phyloP scores from a whole-genome alignment of 2,329 filamentous ascomycete species.

The Colletotrichum truncatum region DNA sequence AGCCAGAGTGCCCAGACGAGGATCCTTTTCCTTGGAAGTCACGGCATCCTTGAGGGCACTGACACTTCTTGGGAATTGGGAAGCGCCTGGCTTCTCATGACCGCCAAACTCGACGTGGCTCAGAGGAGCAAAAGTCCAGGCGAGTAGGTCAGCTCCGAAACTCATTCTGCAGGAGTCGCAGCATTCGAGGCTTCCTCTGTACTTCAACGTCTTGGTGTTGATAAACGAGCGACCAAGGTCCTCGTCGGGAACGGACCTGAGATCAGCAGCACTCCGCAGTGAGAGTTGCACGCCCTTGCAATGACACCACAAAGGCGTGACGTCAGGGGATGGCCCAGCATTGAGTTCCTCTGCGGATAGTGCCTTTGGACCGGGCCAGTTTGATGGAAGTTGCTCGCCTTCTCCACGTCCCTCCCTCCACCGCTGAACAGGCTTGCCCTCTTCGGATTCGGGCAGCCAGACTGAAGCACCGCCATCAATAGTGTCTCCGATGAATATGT shows the following conservation, averaged over 20 bases:
- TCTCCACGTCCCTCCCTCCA: conserved; percentile 36
- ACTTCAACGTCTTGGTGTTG: conserved; percentile 51
- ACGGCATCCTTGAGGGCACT: conserved; percentile 46
- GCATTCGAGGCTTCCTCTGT: conserved; percentile 48
- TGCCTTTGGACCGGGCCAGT: conserved; percentile 38
- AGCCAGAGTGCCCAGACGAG: conserved; percentile 51
- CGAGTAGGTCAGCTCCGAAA: conserved; percentile 51
- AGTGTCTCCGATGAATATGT: conserved; percentile 60
- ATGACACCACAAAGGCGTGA: conserved; percentile 51
- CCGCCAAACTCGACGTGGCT: conserved; percentile 46
- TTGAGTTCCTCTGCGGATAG: conserved; percentile 24
- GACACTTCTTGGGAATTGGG: conserved; percentile 40
- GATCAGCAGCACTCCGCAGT: conserved; percentile 41
- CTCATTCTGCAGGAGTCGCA: conserved; percentile 58
- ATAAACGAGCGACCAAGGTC: conserved; percentile 51
- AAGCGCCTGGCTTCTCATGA: not conserved
- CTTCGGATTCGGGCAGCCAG: conserved; percentile 49
- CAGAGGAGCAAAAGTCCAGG: conserved; percentile 55
- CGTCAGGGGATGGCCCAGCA: conserved; percentile 13
- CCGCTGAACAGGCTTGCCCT: conserved; percentile 35
- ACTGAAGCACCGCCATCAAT: conserved; percentile 59
- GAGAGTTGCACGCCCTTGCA: conserved; percentile 56
- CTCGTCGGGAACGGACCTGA: conserved; percentile 37
- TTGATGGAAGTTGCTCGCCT: conserved; percentile 39
- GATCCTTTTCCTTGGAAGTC: conserved; percentile 37